Base-by-base conservation (phyloP, 306 rosid genomes). In the Ochetophila trinervis region DNA sequence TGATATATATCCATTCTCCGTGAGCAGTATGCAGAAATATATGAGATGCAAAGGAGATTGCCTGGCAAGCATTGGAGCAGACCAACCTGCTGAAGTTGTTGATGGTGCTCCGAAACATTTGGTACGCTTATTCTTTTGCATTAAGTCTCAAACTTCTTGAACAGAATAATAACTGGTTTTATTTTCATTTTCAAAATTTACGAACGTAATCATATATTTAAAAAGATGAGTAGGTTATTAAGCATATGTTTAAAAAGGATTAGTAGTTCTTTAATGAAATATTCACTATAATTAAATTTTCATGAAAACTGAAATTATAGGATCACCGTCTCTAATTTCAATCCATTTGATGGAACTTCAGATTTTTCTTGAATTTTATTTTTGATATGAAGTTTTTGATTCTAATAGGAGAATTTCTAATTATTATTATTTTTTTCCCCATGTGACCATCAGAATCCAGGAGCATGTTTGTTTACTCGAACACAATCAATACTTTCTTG, bases 61-160 rank as follows among this genome's bases (percentile, higher is more conserved):
- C 87, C 66, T 89, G 78, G 79, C 85, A 53, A 92, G 98, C 70
- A 81, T 79, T 7, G 98, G 98, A 63, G 18, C 91, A 58, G 98
- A 92, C 79, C 98, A 92, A 74, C 98, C 98, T 50, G 96, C 98
- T 60, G 98, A 89, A 89, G 96, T 92, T 34, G 91, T 82, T 68
- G 83, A 77, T 76, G 78, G 84, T 55, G 96, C 98, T 67, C 98
- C 96, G 30, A 82, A 80, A 79, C 73, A 82, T 80, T 55, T 92
- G 98, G 98, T 92, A 89, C 73, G 16, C 61, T 71, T 55, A 48
- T 27, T 58, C 53, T 65, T 57, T 58, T 54, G 63, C 57, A 67
- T 71, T 32, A 34, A 53, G 21, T 49, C 66, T 76, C 10, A 15
- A 2, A 56, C 30, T 16, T 40, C 27, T 45, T 21, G 47, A 60